phyloP scores from a whole-genome alignment of 2,329 filamentous ascomycete species.

The Plenodomus tracheiphilus region DNA sequence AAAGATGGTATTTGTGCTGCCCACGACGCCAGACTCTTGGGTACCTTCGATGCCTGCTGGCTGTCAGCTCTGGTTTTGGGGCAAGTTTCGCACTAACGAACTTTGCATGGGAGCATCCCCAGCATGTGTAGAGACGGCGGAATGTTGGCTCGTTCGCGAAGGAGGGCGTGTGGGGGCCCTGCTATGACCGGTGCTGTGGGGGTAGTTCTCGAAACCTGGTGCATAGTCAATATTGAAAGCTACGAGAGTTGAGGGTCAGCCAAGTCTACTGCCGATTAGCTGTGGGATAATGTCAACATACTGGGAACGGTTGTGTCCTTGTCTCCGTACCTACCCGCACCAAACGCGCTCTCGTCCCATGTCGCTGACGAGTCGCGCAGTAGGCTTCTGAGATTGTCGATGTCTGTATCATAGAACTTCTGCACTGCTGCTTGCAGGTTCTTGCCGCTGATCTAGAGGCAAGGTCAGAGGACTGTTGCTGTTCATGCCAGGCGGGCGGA shows the following conservation, averaged over 20 bases:
- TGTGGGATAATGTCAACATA: slow-evolving; percentile 20
- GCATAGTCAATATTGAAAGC: slow-evolving; percentile 43
- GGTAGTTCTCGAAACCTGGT: slow-evolving; percentile 34
- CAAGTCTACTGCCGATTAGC: slow-evolving; percentile 2
- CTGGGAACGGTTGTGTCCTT: slow-evolving; percentile 28
- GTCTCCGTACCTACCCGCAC: slow-evolving; percentile 36
- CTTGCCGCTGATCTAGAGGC: slow-evolving; percentile 27
- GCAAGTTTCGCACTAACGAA: slow-evolving; percentile 25
- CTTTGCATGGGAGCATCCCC: slow-evolving; percentile 40
- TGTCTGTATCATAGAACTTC: slow-evolving; percentile 27
- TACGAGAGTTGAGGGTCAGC: slow-evolving; percentile 23
- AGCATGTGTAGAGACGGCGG: slow-evolving; percentile 31
- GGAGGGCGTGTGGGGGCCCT: slow-evolving; percentile 42
- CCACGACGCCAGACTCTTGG: slow-evolving; percentile 61
- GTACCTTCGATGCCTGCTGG: slow-evolving; percentile 33
- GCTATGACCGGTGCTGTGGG: slow-evolving; percentile 36
- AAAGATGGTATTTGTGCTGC: slow-evolving; percentile 50
- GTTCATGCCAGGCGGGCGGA: slow-evolving; percentile 2
- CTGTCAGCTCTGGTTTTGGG: slow-evolving; percentile 18
- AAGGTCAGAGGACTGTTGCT: slow-evolving; percentile 1
- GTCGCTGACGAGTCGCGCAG: slow-evolving; percentile 23
- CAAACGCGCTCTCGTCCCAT: slow-evolving; percentile 40
- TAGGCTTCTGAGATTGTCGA: slow-evolving; percentile 19
- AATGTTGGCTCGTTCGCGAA: slow-evolving; percentile 39
- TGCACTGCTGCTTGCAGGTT: slow-evolving; percentile 26